These are phyloP conservation scores for Mortierella sp. DNA, from an alignment of 371 early-diverging fungal genomes.

Conservation along the genomic window DNA sequence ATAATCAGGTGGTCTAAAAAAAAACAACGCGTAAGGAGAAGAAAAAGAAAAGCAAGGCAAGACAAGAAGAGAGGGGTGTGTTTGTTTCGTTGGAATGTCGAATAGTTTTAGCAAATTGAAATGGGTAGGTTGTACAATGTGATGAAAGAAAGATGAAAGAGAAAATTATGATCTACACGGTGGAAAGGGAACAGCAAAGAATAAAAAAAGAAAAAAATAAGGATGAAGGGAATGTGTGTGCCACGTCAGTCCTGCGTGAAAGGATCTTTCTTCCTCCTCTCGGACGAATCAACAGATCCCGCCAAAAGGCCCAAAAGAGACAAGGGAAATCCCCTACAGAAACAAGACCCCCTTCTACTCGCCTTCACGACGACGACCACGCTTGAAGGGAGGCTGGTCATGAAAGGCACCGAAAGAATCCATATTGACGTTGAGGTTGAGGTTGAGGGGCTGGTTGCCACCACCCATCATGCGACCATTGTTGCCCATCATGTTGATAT, in stretches of 20 bases:
- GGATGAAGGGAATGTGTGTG: not conserved
- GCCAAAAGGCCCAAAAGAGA: not conserved
- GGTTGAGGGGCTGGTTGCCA: constrained; percentile 19
- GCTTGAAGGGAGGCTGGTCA: constrained; percentile 54
- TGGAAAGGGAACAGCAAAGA: not conserved
- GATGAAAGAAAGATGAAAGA: not conserved
- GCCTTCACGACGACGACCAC: constrained; percentile 51
- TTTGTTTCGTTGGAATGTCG: not conserved
- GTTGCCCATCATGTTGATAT: not conserved
- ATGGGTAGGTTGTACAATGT: constrained; percentile 1
- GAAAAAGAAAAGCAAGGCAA: not conserved
- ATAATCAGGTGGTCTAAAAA: not conserved
- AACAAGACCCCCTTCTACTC: constrained; percentile 15
- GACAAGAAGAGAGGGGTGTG: not conserved
- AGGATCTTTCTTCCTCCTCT: not conserved
- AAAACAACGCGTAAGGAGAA: not conserved
- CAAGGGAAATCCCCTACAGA: not conserved
- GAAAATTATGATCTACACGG: constrained; percentile 16
- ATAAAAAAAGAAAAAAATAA: not conserved
- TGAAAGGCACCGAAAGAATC: constrained; percentile 45
- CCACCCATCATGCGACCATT: constrained; percentile 21
- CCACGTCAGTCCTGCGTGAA: not conserved
- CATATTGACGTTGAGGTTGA: constrained; percentile 22
- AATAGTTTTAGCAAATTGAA: not conserved
- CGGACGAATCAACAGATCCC: not conserved